Evolutionary conservation across 75 land plant genomes (phyloP).

Genomic region (Picea glauca): DNA sequence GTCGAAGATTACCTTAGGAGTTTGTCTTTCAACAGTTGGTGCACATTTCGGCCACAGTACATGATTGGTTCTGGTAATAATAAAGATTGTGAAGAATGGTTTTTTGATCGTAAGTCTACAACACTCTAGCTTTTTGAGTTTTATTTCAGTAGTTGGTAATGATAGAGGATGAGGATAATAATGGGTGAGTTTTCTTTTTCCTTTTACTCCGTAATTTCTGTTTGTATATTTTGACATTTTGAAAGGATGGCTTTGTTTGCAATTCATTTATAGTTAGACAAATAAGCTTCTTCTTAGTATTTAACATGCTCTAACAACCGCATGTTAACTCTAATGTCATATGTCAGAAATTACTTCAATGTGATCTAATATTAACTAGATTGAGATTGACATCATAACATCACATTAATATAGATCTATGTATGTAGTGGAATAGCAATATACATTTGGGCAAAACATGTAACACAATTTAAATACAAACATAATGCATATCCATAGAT

Average conservation of each 20-base stretch:
- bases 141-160: neutral
- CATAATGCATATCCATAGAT: too few species aligned
- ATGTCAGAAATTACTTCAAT: too few species aligned
- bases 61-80: constrained; percentile 99
- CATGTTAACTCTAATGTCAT: too few species aligned
- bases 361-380: too few species aligned
- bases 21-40: constrained; percentile 68
- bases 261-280: neutral
- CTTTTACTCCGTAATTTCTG: neutral
- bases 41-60: constrained; percentile 92
- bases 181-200: neutral
- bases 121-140: neutral
- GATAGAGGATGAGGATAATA: neutral
- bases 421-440: too few species aligned
- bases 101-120: constrained; percentile 82
- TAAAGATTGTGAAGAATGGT: constrained; percentile 99
- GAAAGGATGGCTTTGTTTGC: neutral
- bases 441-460: too few species aligned
- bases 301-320: too few species aligned
- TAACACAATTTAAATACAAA: too few species aligned
- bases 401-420: too few species aligned
- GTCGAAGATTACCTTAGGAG: constrained; percentile 81
- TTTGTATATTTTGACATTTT: neutral
- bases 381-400: too few species aligned
- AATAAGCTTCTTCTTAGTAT: too few species aligned